These are phyloP conservation scores for Carex parvula DNA, from an alignment of 176 grass and related monocot species.

Conservation along the genomic window DNA sequence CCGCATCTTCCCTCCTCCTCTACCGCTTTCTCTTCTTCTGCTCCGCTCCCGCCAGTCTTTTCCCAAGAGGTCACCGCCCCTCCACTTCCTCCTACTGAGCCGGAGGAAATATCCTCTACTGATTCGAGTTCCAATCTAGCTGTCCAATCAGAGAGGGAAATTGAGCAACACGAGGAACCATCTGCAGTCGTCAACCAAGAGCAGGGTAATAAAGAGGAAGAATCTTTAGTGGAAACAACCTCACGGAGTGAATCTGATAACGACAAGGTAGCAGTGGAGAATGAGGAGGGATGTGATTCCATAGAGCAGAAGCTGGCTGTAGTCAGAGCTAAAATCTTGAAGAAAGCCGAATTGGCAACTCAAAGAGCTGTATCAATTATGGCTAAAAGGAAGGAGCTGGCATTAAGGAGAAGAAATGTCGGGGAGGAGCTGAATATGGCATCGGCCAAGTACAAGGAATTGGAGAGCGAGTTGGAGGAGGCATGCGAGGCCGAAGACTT, in stretches of 20 bases:
- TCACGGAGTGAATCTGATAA: neutral
- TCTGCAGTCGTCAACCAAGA: conserved; percentile 16
- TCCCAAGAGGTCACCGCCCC: neutral
- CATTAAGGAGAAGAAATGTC: conserved; percentile 44
- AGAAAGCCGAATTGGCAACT: conserved; percentile 52
- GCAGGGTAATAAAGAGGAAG: conserved; percentile 21
- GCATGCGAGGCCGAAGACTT: conserved; percentile 86
- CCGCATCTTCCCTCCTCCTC: conserved; percentile 30
- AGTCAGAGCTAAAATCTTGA: conserved; percentile 57
- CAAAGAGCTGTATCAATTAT: conserved; percentile 39
- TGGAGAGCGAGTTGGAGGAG: conserved; percentile 88
- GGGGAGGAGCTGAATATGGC: conserved; percentile 39
- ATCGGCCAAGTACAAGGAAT: conserved; percentile 49
- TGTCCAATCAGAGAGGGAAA: neutral
- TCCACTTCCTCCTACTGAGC: neutral
- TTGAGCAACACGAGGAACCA: neutral
- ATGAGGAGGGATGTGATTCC: conserved; percentile 31
- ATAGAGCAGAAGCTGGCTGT: conserved; percentile 46
- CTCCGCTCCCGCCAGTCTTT: neutral
- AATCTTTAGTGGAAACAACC: conserved; percentile 13
- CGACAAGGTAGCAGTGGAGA: neutral
- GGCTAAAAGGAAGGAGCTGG: conserved; percentile 66
- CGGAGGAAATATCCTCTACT: conserved; percentile 5
- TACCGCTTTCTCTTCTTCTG: conserved; percentile 1
- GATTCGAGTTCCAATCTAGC: conserved; percentile 19